phyloP scores from a whole-genome alignment of 1,284 basidiomycete species.

The Veloboletus limbatus region DNA sequence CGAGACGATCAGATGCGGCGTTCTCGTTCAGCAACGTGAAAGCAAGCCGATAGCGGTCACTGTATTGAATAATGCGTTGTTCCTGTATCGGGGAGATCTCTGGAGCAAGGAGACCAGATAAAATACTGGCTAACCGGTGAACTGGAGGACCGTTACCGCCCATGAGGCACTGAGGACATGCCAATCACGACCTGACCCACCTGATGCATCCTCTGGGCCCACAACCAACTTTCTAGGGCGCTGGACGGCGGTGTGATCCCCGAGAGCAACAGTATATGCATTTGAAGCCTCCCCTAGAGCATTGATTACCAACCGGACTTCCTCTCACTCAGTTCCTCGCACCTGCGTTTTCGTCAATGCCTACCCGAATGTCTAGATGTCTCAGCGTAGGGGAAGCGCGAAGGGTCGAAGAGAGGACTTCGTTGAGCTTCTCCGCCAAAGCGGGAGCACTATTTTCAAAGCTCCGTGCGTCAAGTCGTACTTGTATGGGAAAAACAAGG shows the following conservation, averaged over 20 bases:
- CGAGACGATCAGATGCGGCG: slow-evolving; percentile 59
- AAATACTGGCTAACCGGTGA: slow-evolving; percentile 37
- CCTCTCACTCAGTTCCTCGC: slow-evolving; percentile 11
- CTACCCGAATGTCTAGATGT: slow-evolving; percentile 39
- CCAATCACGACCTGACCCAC: slow-evolving; percentile 20
- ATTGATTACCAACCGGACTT: slow-evolving; percentile 10
- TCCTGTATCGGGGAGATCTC: slow-evolving; percentile 43
- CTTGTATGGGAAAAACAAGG: slow-evolving; percentile 51
- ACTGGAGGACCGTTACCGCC: slow-evolving; percentile 11
- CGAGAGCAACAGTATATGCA: slow-evolving; percentile 25
- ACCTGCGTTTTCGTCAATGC: slow-evolving; percentile 25
- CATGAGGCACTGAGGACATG: slow-evolving; percentile 12
- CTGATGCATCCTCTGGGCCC: slow-evolving; percentile 27
- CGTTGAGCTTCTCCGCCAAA: slow-evolving; percentile 24
- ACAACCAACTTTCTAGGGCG: slow-evolving; percentile 23
- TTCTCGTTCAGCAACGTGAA: slow-evolving; percentile 90
- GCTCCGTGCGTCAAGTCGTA: slow-evolving; percentile 43
- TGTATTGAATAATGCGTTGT: slow-evolving; percentile 69
- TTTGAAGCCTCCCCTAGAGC: slow-evolving; percentile 19
- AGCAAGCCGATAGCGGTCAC: slow-evolving; percentile 74
- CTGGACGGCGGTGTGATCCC: slow-evolving; percentile 25
- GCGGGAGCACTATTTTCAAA: slow-evolving; percentile 10
- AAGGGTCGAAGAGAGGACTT: slow-evolving; percentile 15
- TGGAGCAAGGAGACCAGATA: slow-evolving; percentile 51
- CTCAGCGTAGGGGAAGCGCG: slow-evolving; percentile 36